phyloP scores from a whole-genome alignment of 2,329 filamentous ascomycete species.

The Trichoderma polysporum region DNA sequence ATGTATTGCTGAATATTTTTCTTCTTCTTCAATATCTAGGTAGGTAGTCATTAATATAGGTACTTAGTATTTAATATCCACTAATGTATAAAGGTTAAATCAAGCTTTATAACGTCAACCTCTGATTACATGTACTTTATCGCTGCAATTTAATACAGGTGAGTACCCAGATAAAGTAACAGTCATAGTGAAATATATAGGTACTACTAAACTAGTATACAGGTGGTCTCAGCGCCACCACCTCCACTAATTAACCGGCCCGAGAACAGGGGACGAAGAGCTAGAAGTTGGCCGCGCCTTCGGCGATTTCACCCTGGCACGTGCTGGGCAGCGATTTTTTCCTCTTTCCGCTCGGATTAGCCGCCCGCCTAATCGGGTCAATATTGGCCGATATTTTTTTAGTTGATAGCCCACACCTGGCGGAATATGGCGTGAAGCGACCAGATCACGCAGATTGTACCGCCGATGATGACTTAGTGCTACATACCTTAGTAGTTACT shows the following conservation, averaged over 20 bases:
- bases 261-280: neutral
- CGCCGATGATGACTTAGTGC: neutral
- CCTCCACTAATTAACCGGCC: conserved; percentile 1
- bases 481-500: too few species aligned
- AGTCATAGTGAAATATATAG: too few species aligned
- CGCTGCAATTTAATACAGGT: too few species aligned
- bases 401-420: neutral
- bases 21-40: too few species aligned
- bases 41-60: too few species aligned
- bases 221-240: neutral
- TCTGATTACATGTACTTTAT: too few species aligned
- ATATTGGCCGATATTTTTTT: neutral
- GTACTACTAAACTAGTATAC: too few species aligned
- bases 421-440: neutral
- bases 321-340: neutral
- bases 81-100: too few species aligned
- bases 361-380: neutral
- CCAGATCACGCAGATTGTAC: neutral
- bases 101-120: too few species aligned
- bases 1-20: too few species aligned
- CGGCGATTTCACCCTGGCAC: neutral
- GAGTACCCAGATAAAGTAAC: too few species aligned
- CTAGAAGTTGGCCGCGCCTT: neutral
- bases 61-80: too few species aligned
- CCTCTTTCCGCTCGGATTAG: neutral